These are phyloP conservation scores for Allantophomopsis lycopodina DNA, from an alignment of 2,329 filamentous ascomycete genomes.

Conservation along the genomic window DNA sequence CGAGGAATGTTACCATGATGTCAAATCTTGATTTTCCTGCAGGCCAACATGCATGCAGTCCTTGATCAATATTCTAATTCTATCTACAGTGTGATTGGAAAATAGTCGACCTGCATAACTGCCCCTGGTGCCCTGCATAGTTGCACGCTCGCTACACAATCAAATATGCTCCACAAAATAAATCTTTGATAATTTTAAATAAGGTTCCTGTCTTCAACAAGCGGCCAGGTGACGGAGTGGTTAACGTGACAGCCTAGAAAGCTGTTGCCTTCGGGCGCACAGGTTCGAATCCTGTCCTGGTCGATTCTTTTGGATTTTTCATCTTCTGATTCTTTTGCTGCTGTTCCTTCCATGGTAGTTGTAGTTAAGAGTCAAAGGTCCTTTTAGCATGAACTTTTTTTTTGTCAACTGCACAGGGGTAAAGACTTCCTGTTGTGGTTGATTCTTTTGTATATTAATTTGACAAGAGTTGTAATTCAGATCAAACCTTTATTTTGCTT, in stretches of 20 bases:
- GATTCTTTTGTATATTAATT: no score
- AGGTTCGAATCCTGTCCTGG: slow-evolving; percentile 2
- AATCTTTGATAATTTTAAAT: background rate
- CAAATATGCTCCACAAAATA: no score
- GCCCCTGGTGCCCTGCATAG: background rate
- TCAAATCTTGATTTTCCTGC: background rate
- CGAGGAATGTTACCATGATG: background rate
- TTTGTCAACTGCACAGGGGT: no score
- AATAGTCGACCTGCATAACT: background rate
- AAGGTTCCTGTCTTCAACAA: background rate
- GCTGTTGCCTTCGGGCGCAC: slow-evolving; percentile 1
- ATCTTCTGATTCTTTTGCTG: no score
- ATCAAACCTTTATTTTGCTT: no score
- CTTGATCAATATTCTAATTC: background rate
- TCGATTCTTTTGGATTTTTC: background rate
- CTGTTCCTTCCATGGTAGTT: no score
- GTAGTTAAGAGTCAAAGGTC: no score
- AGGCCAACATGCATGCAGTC: background rate
- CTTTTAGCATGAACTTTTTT: no score
- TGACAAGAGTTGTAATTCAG: no score
- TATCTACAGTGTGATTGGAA: background rate
- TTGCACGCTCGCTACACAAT: no score
- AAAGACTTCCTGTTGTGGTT: background rate
- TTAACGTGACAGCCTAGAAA: slow-evolving; percentile 2
- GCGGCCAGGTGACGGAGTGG: slow-evolving; percentile 1